These are phyloP conservation scores for Aspergillus campestris DNA, from an alignment of 495 filamentous ascomycete genomes.

Conservation along the genomic window DNA sequence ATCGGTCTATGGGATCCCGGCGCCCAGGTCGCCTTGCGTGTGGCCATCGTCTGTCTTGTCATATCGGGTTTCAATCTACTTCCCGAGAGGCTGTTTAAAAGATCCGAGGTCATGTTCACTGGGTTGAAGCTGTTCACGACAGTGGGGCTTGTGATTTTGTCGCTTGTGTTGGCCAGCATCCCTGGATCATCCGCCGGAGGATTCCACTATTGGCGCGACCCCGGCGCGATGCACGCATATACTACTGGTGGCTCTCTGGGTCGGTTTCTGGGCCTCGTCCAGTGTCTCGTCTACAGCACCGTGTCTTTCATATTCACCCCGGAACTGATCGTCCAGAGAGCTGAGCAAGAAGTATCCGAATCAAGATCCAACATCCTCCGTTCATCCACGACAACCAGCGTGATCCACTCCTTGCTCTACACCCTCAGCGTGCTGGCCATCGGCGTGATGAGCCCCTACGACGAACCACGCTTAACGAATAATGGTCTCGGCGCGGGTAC, in stretches of 20 bases:
- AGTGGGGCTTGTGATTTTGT: conserved; percentile 58
- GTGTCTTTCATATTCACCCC: conserved; percentile 49
- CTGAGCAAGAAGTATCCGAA: conserved; percentile 34
- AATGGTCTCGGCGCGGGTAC: conserved; percentile 41
- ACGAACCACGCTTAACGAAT: conserved; percentile 44
- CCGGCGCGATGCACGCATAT: conserved; percentile 61
- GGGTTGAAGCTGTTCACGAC: conserved; percentile 73
- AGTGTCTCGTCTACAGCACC: conserved; percentile 49
- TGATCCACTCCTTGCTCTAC: conserved; percentile 42
- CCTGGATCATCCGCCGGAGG: conserved; percentile 57
- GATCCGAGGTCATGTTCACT: conserved; percentile 72
- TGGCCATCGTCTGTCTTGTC: conserved; percentile 59
- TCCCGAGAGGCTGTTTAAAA: conserved; percentile 68
- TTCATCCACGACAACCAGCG: conserved; percentile 22
- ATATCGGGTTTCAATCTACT: conserved; percentile 71
- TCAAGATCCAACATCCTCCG: conserved; percentile 22
- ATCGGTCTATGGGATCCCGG: conserved; percentile 65
- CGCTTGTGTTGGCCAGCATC: conserved; percentile 59
- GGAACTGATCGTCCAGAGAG: conserved; percentile 46
- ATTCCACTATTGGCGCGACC: conserved; percentile 67
- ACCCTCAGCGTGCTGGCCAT: conserved; percentile 50
- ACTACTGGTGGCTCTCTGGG: conserved; percentile 53
- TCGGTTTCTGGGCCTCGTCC: conserved; percentile 60
- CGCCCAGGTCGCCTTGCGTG: conserved; percentile 56
- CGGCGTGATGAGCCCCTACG: conserved; percentile 46